Percentiles rank a stretch among this genome's conserved stretches.
Evolutionary conservation across 1,284 basidiomycete species (phyloP).

Genomic region (Fomitopsis betulina): DNA sequence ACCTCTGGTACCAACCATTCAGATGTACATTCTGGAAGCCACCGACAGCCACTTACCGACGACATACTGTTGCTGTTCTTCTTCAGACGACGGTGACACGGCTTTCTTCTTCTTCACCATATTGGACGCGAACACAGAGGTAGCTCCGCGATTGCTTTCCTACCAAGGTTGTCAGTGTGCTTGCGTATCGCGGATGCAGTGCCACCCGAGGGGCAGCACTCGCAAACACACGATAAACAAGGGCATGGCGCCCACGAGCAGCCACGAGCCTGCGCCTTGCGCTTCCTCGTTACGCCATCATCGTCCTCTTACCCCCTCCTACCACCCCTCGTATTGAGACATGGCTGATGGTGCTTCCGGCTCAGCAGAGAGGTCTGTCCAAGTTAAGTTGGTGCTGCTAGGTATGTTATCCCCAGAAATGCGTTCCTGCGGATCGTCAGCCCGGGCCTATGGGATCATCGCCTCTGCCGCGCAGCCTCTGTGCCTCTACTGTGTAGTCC

Average conservation of each 20-base stretch:
- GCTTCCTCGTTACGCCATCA: conserved; percentile 26
- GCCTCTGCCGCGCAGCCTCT: background rate
- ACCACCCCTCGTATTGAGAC: conserved; percentile 23
- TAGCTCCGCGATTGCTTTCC: background rate
- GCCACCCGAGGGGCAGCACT: background rate
- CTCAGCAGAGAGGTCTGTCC: conserved; percentile 78
- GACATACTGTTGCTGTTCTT: background rate
- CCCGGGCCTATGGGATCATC: background rate
- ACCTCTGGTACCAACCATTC: conserved; percentile 37
- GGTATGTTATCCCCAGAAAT: conserved; percentile 40
- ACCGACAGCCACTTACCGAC: background rate
- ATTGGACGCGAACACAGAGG: background rate
- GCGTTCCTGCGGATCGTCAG: background rate
- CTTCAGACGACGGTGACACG: background rate
- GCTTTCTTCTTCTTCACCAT: background rate
- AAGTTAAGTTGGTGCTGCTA: conserved; percentile 86
- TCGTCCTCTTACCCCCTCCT: conserved; percentile 13
- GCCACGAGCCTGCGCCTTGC: conserved; percentile 10
- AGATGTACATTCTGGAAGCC: too few species aligned
- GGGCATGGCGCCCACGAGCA: conserved; percentile 10
- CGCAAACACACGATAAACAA: conserved; percentile 15
- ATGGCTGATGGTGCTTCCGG: conserved; percentile 74
- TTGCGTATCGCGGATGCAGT: background rate
- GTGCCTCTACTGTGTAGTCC: background rate
- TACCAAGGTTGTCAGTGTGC: background rate